These are phyloP conservation scores for Schizosaccharomyces japonicus DNA, from an alignment of 805 yeast genomes.

Conservation along the genomic window DNA sequence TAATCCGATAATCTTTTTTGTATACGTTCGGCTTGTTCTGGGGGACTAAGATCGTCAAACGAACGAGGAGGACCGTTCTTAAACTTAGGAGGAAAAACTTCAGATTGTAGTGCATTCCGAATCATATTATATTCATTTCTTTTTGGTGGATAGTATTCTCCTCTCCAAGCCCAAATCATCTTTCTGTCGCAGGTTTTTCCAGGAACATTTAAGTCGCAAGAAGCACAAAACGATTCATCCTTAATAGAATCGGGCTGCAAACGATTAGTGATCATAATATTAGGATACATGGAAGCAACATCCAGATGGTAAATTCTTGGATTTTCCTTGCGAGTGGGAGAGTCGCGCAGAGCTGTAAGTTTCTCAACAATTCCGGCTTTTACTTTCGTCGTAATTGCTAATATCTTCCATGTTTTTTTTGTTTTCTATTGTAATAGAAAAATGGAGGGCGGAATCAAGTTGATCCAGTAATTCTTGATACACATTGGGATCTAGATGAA, in stretches of 20 bases:
- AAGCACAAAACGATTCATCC: slow-evolving; percentile 80
- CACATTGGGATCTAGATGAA: slow-evolving; percentile 58
- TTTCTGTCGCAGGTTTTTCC: slow-evolving; percentile 83
- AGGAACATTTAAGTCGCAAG: slow-evolving; percentile 90
- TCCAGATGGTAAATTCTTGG: slow-evolving; percentile 93
- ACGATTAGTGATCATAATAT: slow-evolving; percentile 91
- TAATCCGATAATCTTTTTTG: slow-evolving; percentile 64
- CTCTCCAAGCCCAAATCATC: slow-evolving; percentile 95
- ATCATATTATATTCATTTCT: slow-evolving; percentile 80
- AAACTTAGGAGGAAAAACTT: slow-evolving; percentile 41
- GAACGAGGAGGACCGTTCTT: slow-evolving; percentile 34
- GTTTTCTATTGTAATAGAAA: slow-evolving; percentile 65
- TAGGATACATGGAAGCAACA: slow-evolving; percentile 98
- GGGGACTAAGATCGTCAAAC: slow-evolving; percentile 51
- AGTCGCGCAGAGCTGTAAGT: slow-evolving; percentile 33
- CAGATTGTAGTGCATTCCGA: slow-evolving; percentile 57
- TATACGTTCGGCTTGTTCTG: slow-evolving; percentile 53
- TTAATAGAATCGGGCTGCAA: slow-evolving; percentile 96
- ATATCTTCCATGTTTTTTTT: slow-evolving; percentile 52
- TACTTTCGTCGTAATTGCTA: slow-evolving; percentile 55
- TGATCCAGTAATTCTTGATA: slow-evolving; percentile 54
- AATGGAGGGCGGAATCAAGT: slow-evolving; percentile 51
- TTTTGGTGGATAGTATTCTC: slow-evolving; percentile 78
- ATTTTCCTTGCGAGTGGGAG: slow-evolving; percentile 43
- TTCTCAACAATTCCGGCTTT: slow-evolving; percentile 30